phyloP scores from a whole-genome alignment of 495 filamentous ascomycete genomes.

The Lophium mytilinum region DNA sequence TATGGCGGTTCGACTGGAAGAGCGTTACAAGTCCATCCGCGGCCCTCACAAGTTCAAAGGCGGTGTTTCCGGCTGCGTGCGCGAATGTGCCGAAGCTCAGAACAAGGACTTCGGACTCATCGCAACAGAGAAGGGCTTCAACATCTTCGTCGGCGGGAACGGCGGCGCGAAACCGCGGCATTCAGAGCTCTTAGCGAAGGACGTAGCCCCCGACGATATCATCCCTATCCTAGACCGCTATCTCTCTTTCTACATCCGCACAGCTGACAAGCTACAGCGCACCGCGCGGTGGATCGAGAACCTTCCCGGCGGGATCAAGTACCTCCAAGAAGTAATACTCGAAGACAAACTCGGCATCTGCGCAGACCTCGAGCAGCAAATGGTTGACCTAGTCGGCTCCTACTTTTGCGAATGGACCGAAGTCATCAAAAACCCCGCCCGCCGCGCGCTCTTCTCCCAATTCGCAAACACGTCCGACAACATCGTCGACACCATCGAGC shows the following conservation, averaged over 20 bases:
- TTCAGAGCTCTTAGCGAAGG: slow-evolving; percentile 80
- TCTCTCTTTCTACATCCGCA: slow-evolving; percentile 93
- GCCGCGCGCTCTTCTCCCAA: slow-evolving; percentile 68
- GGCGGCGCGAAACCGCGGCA: slow-evolving; percentile 84
- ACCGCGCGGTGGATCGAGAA: slow-evolving; percentile 90
- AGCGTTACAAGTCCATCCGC: slow-evolving; percentile 90
- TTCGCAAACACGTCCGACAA: slow-evolving; percentile 80
- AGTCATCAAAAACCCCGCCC: slow-evolving; percentile 60
- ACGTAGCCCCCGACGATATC: slow-evolving; percentile 79
- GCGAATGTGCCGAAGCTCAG: slow-evolving; percentile 93
- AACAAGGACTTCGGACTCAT: slow-evolving; percentile 96
- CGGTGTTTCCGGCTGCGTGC: slow-evolving; percentile 83
- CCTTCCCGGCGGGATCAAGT: slow-evolving; percentile 78
- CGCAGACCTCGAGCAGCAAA: slow-evolving; percentile 79
- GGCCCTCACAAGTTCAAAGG: slow-evolving; percentile 91
- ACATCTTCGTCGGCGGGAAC: slow-evolving; percentile 89
- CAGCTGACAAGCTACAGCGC: slow-evolving; percentile 88
- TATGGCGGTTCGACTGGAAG: slow-evolving; percentile 86
- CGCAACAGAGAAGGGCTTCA: slow-evolving; percentile 91
- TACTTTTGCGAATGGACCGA: slow-evolving; percentile 97
- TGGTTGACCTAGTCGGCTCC: slow-evolving; percentile 78
- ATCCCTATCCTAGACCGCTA: slow-evolving; percentile 86
- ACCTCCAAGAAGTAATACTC: slow-evolving; percentile 75
- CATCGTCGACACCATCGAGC: slow-evolving; percentile 61
- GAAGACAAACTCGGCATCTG: slow-evolving; percentile 86